Base-by-base conservation (phyloP, 176 grass and related monocot genomes). In the Dactylis glomerata region DNA sequence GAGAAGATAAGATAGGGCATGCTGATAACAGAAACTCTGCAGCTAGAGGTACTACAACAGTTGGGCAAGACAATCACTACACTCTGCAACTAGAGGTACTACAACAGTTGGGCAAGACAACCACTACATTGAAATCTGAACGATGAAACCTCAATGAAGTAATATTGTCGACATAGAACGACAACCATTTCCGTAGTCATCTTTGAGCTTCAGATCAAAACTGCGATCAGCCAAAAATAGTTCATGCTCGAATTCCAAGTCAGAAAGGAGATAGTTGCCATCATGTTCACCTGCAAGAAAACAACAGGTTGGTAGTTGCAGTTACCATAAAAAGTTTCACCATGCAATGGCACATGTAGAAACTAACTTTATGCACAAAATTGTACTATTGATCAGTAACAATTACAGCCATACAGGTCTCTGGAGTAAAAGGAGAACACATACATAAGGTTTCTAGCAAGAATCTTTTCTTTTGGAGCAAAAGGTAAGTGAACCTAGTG, bases 201-300 rank as follows among this genome's bases (percentile, higher is more conserved):
- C 81, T 37, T 83, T 73, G 51, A 73, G 81, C 81, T 83, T 74
- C 81, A 83, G 54, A 5, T 83, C 38, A 0, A 83, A 61, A 83
- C 32, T 32, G 68, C 68, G 73, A 61, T 45, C 56, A 83, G 36
- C 54, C n/a, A n/a, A n/a, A 34, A 83, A 83, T 24, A 38, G 20
- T 17, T 61, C 37, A 11, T 74, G 6, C 3, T 83, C 81, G 6
- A 83, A 74, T 46, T 83, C 81, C 19, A 83, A 32, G 50, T 74
- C 81, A 61, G 81, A 24, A 44, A 83, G 52, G 27, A 61, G 16
- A 83, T 47, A 59, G 51, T 34, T 83, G 37, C 7, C 52, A 17
- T 83, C 24, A 8, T 44, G 51, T 58, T 73, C 68, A 44, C 52
- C 81, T 83, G 68, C 56, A 74, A 24, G 37, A 46, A 61, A 61